Base-by-base conservation (phyloP, 1,284 basidiomycete species). In the Tetrapyrgos nigripes region DNA sequence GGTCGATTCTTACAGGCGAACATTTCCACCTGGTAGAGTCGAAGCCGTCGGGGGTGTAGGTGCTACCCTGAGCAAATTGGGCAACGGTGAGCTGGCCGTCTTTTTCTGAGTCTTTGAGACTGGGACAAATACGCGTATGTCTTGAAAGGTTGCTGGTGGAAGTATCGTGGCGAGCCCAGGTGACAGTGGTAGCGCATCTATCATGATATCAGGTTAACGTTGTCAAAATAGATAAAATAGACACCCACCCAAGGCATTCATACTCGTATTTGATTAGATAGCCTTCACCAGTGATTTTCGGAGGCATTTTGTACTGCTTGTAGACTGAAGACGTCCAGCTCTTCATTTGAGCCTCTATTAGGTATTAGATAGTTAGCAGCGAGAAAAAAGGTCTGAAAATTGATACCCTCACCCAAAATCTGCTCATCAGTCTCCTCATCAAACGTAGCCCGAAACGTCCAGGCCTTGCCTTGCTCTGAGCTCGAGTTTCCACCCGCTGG, bases 31-130 rank as follows among this genome's bases (percentile, higher is more conserved):
- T 29, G 26, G 27, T 29, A 31, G 10, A 50, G 24, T 21, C 48
- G 23, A n/a, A 50, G 48, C 19, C 29, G 23, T 13, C 24, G 11
- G 26, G 26, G 19, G 26, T 50, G 24, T 50, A 50, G 5, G 27
- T 50, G 48, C 26, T 29, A 19, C 48, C 48, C 27, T 13, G 26
- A 26, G 48, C 27, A n/a, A 50, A 50, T 27, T 29, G 26, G n/a
- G 26, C n/a, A 27, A 50, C 31, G 26, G 48, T 50, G 27, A 50
- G 48, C 48, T 50, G 48, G 23, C 48, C 48, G 17, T 26, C 26
- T 28, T 19, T 21, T n/a, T 50, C 27, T 5, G 48, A 27, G n/a
- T 50, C 48, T 10, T 10, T 31, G n/a, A 31, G 26, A 27, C 48
- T 28, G n/a, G 26, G 29, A 11, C 27, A 19, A 19, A 28, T 27